Evolutionary conservation across 2,329 filamentous ascomycete genomes (phyloP).

Genomic region (Ophiostoma pallidulum): DNA sequence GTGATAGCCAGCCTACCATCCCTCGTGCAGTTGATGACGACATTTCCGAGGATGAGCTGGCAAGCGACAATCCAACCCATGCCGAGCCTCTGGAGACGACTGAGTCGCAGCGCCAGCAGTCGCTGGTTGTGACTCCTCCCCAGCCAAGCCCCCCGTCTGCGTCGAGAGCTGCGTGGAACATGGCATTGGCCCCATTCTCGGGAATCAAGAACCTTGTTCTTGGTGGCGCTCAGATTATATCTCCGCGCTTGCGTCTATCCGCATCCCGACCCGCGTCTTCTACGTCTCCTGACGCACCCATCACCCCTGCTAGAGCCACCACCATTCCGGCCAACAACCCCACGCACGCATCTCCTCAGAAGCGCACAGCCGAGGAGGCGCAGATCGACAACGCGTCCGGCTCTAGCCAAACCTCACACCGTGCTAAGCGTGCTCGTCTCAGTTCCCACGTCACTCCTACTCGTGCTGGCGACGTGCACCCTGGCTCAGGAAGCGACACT

Average conservation of each 20-base stretch:
- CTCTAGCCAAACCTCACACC: not conserved
- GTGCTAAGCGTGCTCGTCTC: not conserved
- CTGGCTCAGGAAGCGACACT: not conserved
- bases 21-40: not conserved
- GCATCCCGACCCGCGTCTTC: not conserved
- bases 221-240: conserved; percentile 23
- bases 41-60: not conserved
- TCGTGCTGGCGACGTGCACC: not conserved
- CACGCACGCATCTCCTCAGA: not conserved
- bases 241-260: conserved; percentile 16
- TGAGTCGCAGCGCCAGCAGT: not conserved
- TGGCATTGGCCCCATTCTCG: conserved; percentile 22
- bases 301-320: not conserved
- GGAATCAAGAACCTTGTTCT: conserved; percentile 25
- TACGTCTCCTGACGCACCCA: not conserved
- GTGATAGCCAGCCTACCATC: not conserved
- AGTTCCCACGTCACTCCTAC: not conserved
- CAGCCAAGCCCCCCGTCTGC: conserved; percentile 4
- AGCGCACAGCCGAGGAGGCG: conserved; percentile 1
- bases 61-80: too few species aligned
- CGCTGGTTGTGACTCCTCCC: not conserved
- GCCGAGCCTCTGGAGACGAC: not conserved
- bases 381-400: not conserved
- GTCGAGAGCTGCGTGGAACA: conserved; percentile 19
- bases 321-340: not conserved